phyloP scores from a whole-genome alignment of 108 stramenopile species.

The Nannochloropsis gaditana region DNA sequence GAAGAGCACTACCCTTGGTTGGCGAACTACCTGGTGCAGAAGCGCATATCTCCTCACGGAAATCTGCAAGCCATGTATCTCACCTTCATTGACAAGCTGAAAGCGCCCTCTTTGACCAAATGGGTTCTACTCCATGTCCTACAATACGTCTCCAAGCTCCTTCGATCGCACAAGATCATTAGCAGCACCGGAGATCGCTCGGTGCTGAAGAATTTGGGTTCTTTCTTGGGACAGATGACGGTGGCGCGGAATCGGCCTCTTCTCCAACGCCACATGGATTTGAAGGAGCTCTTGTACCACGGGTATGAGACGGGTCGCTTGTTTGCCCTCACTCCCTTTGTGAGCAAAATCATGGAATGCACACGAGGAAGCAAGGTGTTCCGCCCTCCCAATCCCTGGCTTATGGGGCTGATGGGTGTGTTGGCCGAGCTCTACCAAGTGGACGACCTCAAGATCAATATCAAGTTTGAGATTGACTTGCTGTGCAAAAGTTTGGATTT shows the following conservation, averaged over 20 bases:
- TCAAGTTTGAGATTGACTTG: constrained; percentile 98
- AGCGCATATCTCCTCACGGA: constrained; percentile 92
- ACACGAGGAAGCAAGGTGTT: constrained; percentile 62
- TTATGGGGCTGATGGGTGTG: constrained; percentile 90
- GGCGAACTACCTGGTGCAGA: constrained; percentile 92
- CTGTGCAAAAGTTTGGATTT: constrained; percentile 92
- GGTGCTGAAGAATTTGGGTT: constrained; percentile 93
- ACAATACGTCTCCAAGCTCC: constrained; percentile 79
- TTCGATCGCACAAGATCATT: constrained; percentile 86
- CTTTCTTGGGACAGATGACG: constrained; percentile 96
- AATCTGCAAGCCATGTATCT: constrained; percentile 92
- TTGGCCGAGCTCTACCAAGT: constrained; percentile 74
- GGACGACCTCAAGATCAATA: constrained; percentile 96
- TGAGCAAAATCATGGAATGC: constrained; percentile 94
- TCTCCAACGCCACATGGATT: constrained; percentile 88
- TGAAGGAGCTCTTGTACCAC: constrained; percentile 80
- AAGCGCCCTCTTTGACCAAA: constrained; percentile 77
- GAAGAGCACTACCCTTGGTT: constrained; percentile 88
- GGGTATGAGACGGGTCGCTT: constrained; percentile 91
- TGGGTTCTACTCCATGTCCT: constrained; percentile 82
- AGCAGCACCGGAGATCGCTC: constrained; percentile 90
- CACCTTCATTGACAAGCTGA: constrained; percentile 82
- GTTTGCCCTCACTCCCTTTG: constrained; percentile 95
- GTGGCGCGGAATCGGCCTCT: constrained; percentile 92
- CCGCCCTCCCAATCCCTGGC: constrained; percentile 97